phyloP scores from a whole-genome alignment of 805 yeast genomes.

The Candida germanica region DNA sequence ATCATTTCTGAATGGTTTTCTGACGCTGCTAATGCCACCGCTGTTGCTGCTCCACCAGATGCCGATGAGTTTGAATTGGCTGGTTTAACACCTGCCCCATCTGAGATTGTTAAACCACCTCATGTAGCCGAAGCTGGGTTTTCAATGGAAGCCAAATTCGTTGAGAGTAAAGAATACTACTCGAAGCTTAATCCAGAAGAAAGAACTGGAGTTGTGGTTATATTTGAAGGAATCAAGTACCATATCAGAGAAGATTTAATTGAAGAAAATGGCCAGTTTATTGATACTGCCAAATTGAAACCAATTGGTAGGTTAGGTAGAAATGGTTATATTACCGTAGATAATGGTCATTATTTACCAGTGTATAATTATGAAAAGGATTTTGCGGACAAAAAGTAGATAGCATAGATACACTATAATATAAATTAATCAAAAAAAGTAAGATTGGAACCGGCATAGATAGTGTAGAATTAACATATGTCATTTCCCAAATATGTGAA shows the following conservation, averaged over 20 bases:
- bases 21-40: slow-evolving; percentile 58
- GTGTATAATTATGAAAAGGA: slow-evolving; percentile 38
- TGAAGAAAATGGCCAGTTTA: slow-evolving; percentile 28
- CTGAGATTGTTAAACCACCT: slow-evolving; percentile 47
- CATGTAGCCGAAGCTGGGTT: slow-evolving; percentile 63
- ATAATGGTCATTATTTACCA: slow-evolving; percentile 44
- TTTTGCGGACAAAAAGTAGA: slow-evolving; percentile 3
- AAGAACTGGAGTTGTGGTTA: slow-evolving; percentile 36
- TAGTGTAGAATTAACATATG: no score
- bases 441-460: no score
- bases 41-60: slow-evolving; percentile 45
- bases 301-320: slow-evolving; percentile 56
- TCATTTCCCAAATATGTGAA: no score
- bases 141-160: slow-evolving; percentile 52
- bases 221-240: slow-evolving; percentile 56
- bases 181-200: slow-evolving; percentile 35
- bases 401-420: slow-evolving; percentile 2
- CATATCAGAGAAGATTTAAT: slow-evolving; percentile 56
- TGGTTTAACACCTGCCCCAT: slow-evolving; percentile 49
- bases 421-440: no score
- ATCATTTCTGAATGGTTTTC: slow-evolving; percentile 61
- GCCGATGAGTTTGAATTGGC: slow-evolving; percentile 55
- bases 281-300: slow-evolving; percentile 47
- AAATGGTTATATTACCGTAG: slow-evolving; percentile 43
- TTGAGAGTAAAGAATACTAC: slow-evolving; percentile 42